Base-by-base conservation (phyloP, 2,329 filamentous ascomycete genomes). In the Neofusicoccum parvum region DNA sequence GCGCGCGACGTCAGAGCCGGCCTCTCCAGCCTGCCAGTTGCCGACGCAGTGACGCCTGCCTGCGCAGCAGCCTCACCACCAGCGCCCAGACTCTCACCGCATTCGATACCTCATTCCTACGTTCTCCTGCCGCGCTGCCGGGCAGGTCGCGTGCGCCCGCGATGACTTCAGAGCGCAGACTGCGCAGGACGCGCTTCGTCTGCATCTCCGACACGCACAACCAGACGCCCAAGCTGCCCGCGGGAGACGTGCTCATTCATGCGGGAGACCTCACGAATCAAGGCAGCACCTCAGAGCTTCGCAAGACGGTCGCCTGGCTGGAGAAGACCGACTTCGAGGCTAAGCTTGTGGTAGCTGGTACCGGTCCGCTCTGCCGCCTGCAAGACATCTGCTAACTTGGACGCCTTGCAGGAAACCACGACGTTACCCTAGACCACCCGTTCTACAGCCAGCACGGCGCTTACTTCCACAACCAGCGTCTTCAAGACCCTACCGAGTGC, bases 141-240 rank as follows among this genome's bases (percentile, higher is more conserved):
- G 9, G 9, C 20, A 12, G 36, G 36, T 12, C 54, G 23, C 14
- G 39, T n/a, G 54, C 54, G 7, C 39, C 9, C 58, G n/a, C n/a
- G 3, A 67, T 66, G 64, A 49, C 56, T 36, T 54, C 59, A 14
- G n/a, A 45, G 36, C 37, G 17, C 32, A 36, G 37, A 11, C 66
- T 62, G 10, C 64, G 66, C 32, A 82, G 84, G 68, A 88, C 89
- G 5, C 85, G 90, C 67, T 84, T 93, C 65, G 89, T 93, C 62
- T 92, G 90, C 78, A 84, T 93, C 65, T 91, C 90, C 3, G 91
- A 94, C 77, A 93, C 90, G 1, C 90, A 93, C 76, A 91, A 91
- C 73, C 83, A 83, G 64, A 79, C 80, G 4, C 84, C 85, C 14
- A 88, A 86, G 70, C 82, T 92, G 1, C 90, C 91, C 0, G 83